Percentiles rank a stretch among this genome's conserved stretches.
These are phyloP conservation scores for Sugiyamaella paludigena DNA, from an alignment of 1,139 yeast genomes.

Conservation along the genomic window DNA sequence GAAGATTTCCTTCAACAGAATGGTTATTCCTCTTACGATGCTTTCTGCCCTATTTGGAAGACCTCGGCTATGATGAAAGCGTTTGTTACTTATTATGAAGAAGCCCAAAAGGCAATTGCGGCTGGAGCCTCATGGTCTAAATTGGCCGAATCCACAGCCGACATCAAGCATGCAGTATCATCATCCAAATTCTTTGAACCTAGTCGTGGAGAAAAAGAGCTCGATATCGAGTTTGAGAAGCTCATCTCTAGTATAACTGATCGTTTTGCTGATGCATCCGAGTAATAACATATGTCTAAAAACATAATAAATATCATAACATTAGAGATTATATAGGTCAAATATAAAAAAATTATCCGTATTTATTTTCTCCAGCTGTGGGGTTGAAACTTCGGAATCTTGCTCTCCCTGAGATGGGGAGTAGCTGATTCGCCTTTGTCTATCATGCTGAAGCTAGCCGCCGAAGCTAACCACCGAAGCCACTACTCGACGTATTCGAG, in stretches of 20 bases:
- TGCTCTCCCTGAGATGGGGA: neutral
- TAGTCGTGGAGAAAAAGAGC: slow-evolving; percentile 78
- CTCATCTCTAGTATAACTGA: slow-evolving; percentile 76
- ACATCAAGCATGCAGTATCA: slow-evolving; percentile 89
- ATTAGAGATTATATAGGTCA: slow-evolving; percentile 1
- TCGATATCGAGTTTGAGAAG: slow-evolving; percentile 70
- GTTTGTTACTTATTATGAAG: slow-evolving; percentile 86
- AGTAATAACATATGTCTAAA: neutral
- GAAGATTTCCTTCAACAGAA: slow-evolving; percentile 99
- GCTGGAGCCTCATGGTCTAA: slow-evolving; percentile 95
- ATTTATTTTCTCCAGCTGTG: neutral
- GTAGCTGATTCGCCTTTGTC: neutral
- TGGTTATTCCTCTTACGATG: slow-evolving; percentile 97
- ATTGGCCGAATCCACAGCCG: slow-evolving; percentile 81
- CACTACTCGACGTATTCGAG: too few species aligned
- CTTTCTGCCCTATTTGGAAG: slow-evolving; percentile 99
- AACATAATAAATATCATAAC: neutral
- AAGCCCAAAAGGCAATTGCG: slow-evolving; percentile 95
- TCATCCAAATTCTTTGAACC: slow-evolving; percentile 97
- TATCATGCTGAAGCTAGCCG: too few species aligned
- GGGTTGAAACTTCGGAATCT: neutral
- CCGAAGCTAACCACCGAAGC: too few species aligned
- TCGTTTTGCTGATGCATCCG: slow-evolving; percentile 83
- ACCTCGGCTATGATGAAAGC: slow-evolving; percentile 97
- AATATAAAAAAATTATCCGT: neutral